Evolutionary conservation across 305 asterid species (phyloP).

Genomic region (Fraxinus ornus): DNA sequence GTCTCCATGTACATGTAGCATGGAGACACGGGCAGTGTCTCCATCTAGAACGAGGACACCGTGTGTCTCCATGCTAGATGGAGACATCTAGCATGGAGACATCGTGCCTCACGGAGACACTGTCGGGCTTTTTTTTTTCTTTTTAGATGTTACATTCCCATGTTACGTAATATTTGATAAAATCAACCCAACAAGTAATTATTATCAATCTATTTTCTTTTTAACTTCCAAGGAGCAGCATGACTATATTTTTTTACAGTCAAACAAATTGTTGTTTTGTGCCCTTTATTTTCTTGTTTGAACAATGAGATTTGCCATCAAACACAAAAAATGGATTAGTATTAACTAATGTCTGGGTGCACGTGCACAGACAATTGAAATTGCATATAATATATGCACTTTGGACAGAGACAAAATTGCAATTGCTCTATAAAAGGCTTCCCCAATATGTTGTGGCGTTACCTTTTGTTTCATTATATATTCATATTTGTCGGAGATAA

Average conservation of each 20-base stretch:
- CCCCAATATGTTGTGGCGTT: background rate
- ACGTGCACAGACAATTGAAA: background rate
- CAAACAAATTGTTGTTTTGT: background rate
- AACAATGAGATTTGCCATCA: background rate
- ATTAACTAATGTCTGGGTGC: background rate
- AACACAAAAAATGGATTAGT: background rate
- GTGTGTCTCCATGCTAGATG: too few species aligned
- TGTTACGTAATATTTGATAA: background rate
- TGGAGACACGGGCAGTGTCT: too few species aligned
- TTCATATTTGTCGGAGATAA: background rate
- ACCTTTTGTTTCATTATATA: background rate
- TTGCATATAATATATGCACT: background rate
- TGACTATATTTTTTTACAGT: background rate
- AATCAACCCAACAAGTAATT: background rate
- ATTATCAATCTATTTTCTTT: background rate
- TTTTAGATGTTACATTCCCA: background rate
- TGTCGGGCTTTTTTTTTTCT: background rate
- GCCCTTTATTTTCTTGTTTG: background rate
- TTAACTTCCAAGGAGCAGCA: background rate
- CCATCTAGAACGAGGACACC: too few species aligned
- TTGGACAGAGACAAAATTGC: slow-evolving; percentile 5
- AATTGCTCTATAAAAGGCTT: slow-evolving; percentile 6
- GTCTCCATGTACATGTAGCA: too few species aligned
- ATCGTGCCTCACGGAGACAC: too few species aligned
- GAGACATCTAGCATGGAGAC: too few species aligned